Evolutionary conservation across 768 basidiomycete genomes (phyloP).

Genomic region (Panus rudis): DNA sequence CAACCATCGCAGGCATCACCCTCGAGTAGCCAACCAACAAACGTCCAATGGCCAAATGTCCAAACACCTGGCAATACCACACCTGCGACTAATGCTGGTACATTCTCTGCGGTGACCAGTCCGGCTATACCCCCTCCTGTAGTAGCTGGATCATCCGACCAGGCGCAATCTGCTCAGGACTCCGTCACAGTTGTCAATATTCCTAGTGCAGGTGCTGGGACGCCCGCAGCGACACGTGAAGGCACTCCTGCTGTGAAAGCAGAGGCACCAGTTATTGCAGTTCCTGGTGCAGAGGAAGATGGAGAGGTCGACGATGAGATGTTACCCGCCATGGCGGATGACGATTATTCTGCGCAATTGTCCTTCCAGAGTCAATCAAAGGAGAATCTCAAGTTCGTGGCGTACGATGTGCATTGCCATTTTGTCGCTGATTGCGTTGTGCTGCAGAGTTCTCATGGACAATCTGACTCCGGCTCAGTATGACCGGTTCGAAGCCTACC

Average conservation of each 20-base stretch:
- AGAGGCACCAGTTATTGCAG: slow-evolving; percentile 3
- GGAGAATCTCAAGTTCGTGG: slow-evolving; percentile 69
- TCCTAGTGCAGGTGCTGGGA: slow-evolving; percentile 11
- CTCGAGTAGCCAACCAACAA: slow-evolving; percentile 10
- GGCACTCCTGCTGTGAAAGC: not conserved
- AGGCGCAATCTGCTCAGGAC: not conserved
- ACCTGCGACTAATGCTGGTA: slow-evolving; percentile 4
- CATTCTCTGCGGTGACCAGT: not conserved
- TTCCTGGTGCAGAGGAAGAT: slow-evolving; percentile 35
- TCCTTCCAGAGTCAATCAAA: slow-evolving; percentile 86
- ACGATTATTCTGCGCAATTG: slow-evolving; percentile 78
- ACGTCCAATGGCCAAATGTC: slow-evolving; percentile 11
- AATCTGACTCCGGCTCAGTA: slow-evolving; percentile 80
- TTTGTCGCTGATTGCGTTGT: slow-evolving; percentile 5
- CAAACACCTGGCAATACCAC: slow-evolving; percentile 1
- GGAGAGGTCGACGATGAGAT: slow-evolving; percentile 75
- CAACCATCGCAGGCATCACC: slow-evolving; percentile 13
- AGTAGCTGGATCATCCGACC: not conserved
- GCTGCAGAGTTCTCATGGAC: slow-evolving; percentile 76
- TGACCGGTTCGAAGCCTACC: slow-evolving; percentile 84
- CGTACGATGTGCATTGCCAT: not conserved
- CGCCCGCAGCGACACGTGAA: not conserved
- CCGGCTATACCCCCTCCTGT: not conserved
- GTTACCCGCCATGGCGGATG: slow-evolving; percentile 81
- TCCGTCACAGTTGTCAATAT: slow-evolving; percentile 11